phyloP scores from a whole-genome alignment of 2,329 filamentous ascomycete genomes.

The Neofusicoccum ribis region DNA sequence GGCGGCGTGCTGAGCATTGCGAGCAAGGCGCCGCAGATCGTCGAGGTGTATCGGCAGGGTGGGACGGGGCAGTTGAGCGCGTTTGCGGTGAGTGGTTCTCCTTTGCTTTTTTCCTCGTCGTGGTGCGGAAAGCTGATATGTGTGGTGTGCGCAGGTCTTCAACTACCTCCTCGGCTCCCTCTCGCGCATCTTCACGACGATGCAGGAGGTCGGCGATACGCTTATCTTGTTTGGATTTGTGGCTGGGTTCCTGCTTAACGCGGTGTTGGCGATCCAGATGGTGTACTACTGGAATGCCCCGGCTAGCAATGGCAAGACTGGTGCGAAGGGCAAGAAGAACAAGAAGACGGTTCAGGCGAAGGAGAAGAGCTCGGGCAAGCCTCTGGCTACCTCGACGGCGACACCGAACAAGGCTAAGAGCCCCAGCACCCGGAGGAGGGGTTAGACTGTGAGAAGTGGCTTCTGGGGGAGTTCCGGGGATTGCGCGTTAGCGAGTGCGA shows the following conservation, averaged over 20 bases:
- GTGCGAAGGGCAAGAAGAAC: conserved; percentile 24
- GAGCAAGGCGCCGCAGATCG: conserved; percentile 92
- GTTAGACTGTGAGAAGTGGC: conserved; percentile 32
- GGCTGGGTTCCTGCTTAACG: conserved; percentile 86
- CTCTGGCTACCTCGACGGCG: conserved; percentile 44
- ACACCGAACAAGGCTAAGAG: conserved; percentile 46
- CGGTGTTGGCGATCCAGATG: conserved; percentile 85
- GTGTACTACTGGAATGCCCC: conserved; percentile 89
- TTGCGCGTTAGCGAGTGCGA: not conserved
- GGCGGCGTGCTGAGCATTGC: conserved; percentile 81
- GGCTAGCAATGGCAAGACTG: conserved; percentile 31
- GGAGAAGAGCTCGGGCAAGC: conserved; percentile 31
- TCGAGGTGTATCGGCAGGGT: conserved; percentile 79
- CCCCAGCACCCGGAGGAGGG: conserved; percentile 58
- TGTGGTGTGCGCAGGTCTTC: conserved; percentile 68
- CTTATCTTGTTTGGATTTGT: conserved; percentile 94
- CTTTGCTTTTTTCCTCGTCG: not conserved
- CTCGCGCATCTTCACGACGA: conserved; percentile 92
- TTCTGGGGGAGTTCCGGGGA: not conserved
- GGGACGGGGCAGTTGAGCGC: conserved; percentile 94
- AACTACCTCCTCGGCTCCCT: conserved; percentile 94
- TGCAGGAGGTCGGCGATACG: conserved; percentile 96
- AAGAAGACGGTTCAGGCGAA: conserved; percentile 33
- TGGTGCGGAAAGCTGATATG: conserved; percentile 15
- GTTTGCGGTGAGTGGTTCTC: conserved; percentile 77